Evolutionary conservation across 2,329 filamentous ascomycete genomes (phyloP).

Genomic region (Dothideomycetes sp.): DNA sequence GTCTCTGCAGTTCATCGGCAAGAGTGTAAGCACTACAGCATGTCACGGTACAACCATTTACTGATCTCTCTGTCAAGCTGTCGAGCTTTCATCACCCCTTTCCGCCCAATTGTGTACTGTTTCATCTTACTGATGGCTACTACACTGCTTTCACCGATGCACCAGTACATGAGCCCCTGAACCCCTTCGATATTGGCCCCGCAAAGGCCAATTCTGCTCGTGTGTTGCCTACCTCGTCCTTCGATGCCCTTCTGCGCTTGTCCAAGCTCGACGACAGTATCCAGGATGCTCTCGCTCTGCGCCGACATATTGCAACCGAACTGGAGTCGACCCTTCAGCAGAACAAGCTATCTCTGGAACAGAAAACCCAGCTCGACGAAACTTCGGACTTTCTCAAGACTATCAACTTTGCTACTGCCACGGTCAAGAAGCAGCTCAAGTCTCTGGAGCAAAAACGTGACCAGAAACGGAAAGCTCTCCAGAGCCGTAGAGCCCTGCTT

Average conservation of each 20-base stretch:
- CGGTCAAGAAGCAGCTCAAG: constrained; percentile 58
- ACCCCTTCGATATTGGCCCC: constrained; percentile 23
- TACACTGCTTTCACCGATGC: constrained; percentile 69
- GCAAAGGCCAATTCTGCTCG: constrained; percentile 33
- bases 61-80: constrained; percentile 26
- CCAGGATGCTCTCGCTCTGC: constrained; percentile 75
- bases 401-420: constrained; percentile 44
- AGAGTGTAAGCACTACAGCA: constrained; percentile 32
- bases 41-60: neutral
- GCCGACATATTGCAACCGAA: constrained; percentile 64
- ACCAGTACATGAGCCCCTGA: constrained; percentile 35
- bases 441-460: constrained; percentile 53
- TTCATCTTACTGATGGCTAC: constrained; percentile 77
- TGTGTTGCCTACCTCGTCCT: constrained; percentile 63
- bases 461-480: constrained; percentile 59
- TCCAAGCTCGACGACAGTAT: constrained; percentile 84
- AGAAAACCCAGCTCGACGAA: constrained; percentile 31
- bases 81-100: constrained; percentile 61
- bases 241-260: constrained; percentile 78
- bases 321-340: constrained; percentile 50
- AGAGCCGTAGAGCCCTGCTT: constrained; percentile 59
- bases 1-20: constrained; percentile 69
- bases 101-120: constrained; percentile 72
- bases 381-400: constrained; percentile 36
- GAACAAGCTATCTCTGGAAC: constrained; percentile 30